Evolutionary conservation across 2,329 filamentous ascomycete genomes (phyloP), one percentile per base, ranked within the genome.

Genomic region (Neocatenulostroma microsporum): DNA sequence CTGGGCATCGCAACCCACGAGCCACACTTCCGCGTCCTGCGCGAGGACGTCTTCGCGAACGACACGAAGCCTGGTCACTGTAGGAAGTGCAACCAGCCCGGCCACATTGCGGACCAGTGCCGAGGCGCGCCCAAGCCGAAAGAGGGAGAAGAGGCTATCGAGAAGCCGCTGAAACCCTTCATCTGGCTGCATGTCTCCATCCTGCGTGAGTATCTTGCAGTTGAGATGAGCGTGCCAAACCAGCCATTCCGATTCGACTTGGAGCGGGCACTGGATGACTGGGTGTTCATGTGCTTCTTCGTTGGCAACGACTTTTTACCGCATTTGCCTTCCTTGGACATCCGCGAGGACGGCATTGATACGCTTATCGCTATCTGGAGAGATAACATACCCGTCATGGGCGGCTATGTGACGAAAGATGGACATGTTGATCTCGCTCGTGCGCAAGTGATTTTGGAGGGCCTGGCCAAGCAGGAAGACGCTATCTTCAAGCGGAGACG

Each of bases 271-370:
- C 96, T 98, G 66, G 91, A 98, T 60, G 91, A 98, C 69, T 98
- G 98, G 63, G 96, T 98, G 58, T 76, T 98, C 43, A 95, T 98
- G 87, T 89, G 88, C 31, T 98, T 98, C 68, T 98, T 98, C 62
- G 86, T 98, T 54, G 91, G 91, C 58, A 98, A 98, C 63, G 91
- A 98, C 74, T 98, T 98, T 67, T 74, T 98, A 61, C 91, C 91
- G 3, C 95, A 98, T 63, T 72, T 98, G 40, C 93, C 93, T 4
- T 85, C 93, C 56, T 67, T 98, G 47, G 91, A 98, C 63, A 98
- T 98, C 64, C 98, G 98, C 62, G 93, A 98, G 63, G 93, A 91
- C 47, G 91, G 89, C 32, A 98, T 98, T 56, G 89, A 98, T 57
- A 93, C 88, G 1, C 70, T 98, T 38, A 94, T 88, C 48, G 82